A percentile compares a stretch with the other conserved stretches of the same genome.
Evolutionary conservation across 805 yeast species (phyloP).

Genomic region (Naumovozyma baii): DNA sequence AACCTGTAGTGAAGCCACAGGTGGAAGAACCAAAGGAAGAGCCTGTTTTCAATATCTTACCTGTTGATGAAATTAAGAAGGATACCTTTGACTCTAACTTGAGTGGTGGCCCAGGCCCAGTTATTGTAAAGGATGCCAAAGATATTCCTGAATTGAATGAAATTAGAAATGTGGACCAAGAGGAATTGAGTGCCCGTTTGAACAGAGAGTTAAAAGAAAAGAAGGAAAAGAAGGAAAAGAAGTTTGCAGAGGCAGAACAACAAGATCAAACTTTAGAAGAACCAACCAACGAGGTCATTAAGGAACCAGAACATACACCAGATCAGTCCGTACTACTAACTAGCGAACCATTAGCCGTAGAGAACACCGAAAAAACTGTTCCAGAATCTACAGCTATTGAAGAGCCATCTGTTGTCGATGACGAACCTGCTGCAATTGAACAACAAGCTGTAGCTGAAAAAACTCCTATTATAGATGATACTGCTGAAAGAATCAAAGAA

Average conservation of each 20-base stretch:
- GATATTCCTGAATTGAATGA: conserved; percentile 58
- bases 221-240: conserved; percentile 3
- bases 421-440: not conserved
- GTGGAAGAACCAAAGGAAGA: conserved; percentile 8
- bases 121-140: conserved; percentile 42
- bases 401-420: not conserved
- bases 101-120: conserved; percentile 65
- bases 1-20: conserved; percentile 3
- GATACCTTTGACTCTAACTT: conserved; percentile 35
- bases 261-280: not conserved
- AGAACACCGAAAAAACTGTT: conserved; percentile 3
- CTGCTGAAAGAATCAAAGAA: not conserved
- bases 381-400: not conserved
- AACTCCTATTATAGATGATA: not conserved
- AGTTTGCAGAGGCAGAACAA: conserved; percentile 1
- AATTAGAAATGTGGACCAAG: conserved; percentile 46
- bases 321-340: too few relatives aligned
- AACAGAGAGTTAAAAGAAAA: conserved; percentile 14
- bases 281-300: not conserved
- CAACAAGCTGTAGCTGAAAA: not conserved
- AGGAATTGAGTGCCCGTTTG: conserved; percentile 43
- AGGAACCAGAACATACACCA: not conserved
- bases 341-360: conserved; percentile 2
- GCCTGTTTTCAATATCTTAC: conserved; percentile 33
- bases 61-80: conserved; percentile 32